phyloP scores from a whole-genome alignment of 441 rosid genomes.

The Corymbia calophylla region DNA sequence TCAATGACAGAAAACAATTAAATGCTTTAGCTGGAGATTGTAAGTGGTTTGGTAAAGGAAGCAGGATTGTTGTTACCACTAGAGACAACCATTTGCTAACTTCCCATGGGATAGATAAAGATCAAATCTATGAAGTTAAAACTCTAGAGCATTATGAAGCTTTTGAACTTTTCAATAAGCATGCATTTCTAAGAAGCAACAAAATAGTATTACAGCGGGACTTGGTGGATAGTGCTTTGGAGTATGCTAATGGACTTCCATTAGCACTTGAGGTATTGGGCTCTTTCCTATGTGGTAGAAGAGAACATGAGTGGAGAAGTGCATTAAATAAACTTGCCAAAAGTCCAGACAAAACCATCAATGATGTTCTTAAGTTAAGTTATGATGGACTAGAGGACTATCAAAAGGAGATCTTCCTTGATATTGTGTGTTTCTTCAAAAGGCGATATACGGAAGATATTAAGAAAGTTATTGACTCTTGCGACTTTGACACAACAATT shows the following conservation, averaged over 20 bases:
- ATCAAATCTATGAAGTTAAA: rapidly evolving
- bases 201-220: too few relatives aligned
- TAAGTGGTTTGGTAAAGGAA: rapidly evolving
- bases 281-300: not conserved
- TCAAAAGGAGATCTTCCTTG: not conserved
- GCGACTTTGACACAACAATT: rapidly evolving
- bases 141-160: rapidly evolving
- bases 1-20: rapidly evolving
- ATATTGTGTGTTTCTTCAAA: not conserved
- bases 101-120: rapidly evolving
- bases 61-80: not conserved
- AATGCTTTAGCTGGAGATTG: not conserved
- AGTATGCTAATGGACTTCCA: not conserved
- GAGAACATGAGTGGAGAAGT: not conserved
- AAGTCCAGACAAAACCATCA: not conserved
- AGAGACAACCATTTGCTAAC: not conserved
- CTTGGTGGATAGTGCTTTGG: not conserved
- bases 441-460: rapidly evolving
- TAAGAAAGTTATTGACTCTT: rapidly evolving
- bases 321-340: not conserved
- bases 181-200: not conserved
- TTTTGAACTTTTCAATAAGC: not conserved
- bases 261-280: not conserved
- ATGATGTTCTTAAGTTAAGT: not conserved
- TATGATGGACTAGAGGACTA: not conserved